Evolutionary conservation across 495 filamentous ascomycete genomes (phyloP), one percentile per base, ranked within the genome.

Genomic region (Hypoxylon cercidicola): DNA sequence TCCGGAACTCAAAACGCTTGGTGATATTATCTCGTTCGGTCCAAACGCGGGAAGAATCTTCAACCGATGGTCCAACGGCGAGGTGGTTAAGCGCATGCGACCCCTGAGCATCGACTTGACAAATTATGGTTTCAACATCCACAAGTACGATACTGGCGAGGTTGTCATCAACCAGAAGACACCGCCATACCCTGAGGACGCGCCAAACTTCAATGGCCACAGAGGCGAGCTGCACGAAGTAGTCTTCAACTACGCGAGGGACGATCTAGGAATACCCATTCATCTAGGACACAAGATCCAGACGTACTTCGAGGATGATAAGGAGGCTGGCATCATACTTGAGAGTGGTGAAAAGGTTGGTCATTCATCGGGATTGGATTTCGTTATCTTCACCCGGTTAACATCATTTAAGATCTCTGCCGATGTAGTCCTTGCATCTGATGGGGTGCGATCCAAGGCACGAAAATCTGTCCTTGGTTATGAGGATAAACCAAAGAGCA

Each of bases 21-120:
- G 86, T 47, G 86, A 88, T 69, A 88, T 88, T 62, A 88, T 88
- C 61, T 87, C 84, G 23, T 87, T 88, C 39, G 85, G 85, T 2
- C 78, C 84, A 18, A 88, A 88, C 67, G 85, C 79, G 28, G 83
- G 84, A 0, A 80, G 82, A 47, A 86, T 87, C 64, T 84, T 81
- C 58, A 59, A 78, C 23, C 80, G 82, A 1, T 87, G 84, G 84
- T 72, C 72, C 1, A 70, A 77, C 62, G 82, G 80, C 16, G 69
- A 68, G 34, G 77, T 88, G 25, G 77, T 77, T 13, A 62, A 70
- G 16, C 74, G 78, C 23, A 73, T 87, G 72, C 77, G 79, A 20
- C 72, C 78, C 9, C 69, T 88, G 5, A 80, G 81, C 57, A 84
- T 85, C 52, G 77, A 88, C 54, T 60, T 87, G 48, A 58, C 70